Evolutionary conservation across 768 basidiomycete species (phyloP), one percentile per base, ranked within the genome.

Genomic region (Kwoniella europaea): DNA sequence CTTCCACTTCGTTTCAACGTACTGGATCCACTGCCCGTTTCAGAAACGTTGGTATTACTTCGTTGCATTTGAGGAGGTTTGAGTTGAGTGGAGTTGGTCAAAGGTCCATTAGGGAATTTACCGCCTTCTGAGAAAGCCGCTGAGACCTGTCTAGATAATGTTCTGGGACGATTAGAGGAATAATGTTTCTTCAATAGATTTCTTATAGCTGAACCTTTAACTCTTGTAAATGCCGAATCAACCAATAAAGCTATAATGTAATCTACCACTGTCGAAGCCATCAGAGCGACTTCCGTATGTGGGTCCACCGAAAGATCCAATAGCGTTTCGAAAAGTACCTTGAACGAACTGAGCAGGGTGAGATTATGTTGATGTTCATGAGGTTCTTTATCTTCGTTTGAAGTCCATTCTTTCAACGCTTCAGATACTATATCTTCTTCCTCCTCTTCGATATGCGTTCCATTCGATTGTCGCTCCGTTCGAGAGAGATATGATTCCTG

Each of bases 261-360:
- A 84, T 99, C 97, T 41, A 93, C 88, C 29, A 96, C 89, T 0
- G 92, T 94, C 77, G 92, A 91, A 0, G 95, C 95, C 78, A 92
- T 89, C 9, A 91, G 89, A 0, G 94, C 91, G 15, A 98, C 94
- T 82, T 98, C 94, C 58, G 91, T 89, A 78, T 96, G 93, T 0
- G 96, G 92, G 77, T 98, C 97, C 10, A 91, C 91, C 0, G 94
- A 93, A 10, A 98, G 87, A 81, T 98, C 95, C 69, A 97, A 85
- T 16, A 99, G 87, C 5, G 91, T 88, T 16, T 91, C 90, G 77
- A 92, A 94, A 73, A 98, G 92, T 24, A 94, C 93, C 86, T 93
- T 94, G 86, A 96, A 94, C 2, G 91, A 92, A n/a, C 92, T 92
- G 35, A 98, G 86, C 2, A 94, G 85, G 9, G 92, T 91, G 12